Percentiles rank a stretch among this genome's conserved stretches.
Evolutionary conservation across 2,329 filamentous ascomycete genomes (phyloP).

Genomic region (Penicillium sp.): DNA sequence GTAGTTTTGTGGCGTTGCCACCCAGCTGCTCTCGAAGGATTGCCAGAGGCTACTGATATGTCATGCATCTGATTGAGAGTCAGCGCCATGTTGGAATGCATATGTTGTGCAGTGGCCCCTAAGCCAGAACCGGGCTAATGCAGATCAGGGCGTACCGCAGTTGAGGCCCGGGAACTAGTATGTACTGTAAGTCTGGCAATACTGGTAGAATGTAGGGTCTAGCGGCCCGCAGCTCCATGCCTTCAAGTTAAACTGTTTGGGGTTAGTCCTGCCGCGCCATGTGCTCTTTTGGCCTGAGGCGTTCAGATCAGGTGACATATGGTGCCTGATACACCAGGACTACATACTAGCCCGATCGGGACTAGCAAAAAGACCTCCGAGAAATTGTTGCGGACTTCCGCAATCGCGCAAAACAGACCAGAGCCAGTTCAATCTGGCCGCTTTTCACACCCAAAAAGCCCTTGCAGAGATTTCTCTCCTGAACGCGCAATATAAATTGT

Average conservation of each 20-base stretch:
- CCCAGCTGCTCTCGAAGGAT: neutral
- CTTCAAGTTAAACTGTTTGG: constrained; percentile 5
- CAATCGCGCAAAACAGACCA: neutral
- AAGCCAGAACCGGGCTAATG: constrained; percentile 11
- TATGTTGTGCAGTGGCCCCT: constrained; percentile 6
- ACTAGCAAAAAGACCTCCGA: constrained; percentile 2
- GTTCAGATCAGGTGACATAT: neutral
- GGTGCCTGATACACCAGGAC: neutral
- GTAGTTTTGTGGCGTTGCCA: neutral
- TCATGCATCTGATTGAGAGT: neutral
- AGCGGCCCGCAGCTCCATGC: constrained; percentile 4
- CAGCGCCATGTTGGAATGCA: neutral
- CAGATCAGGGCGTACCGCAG: constrained; percentile 20
- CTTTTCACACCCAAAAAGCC: neutral
- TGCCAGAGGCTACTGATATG: neutral
- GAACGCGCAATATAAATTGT: neutral
- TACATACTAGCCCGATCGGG: neutral
- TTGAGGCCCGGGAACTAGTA: constrained; percentile 22
- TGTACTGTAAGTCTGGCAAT: constrained; percentile 14
- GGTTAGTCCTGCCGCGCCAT: constrained; percentile 6
- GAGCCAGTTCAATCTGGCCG: neutral
- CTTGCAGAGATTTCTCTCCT: neutral
- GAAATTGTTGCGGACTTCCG: constrained; percentile 10
- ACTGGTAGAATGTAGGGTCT: constrained; percentile 4
- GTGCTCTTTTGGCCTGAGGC: neutral